A percentile compares a stretch with the other conserved stretches of the same genome.
Conservation (phyloP, 805 yeast species). For the Saccharomycopsis malanga region DNA sequence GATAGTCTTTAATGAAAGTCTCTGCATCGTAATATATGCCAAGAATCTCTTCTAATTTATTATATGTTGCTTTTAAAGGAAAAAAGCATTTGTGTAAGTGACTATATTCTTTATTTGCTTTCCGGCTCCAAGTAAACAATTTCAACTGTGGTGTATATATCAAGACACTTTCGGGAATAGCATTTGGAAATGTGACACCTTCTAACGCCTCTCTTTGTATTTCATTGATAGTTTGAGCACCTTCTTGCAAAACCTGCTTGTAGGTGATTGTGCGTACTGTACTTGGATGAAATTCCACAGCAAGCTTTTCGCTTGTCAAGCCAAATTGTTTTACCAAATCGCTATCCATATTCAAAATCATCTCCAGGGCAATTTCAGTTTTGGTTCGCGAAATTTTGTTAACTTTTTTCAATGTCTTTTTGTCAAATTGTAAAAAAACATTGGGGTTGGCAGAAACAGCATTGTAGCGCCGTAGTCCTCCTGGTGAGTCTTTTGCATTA, state of each 20-base stretch:
- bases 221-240: neutral
- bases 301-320: conserved; percentile 5
- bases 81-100: conserved; percentile 11
- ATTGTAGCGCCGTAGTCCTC: no score
- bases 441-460: no score
- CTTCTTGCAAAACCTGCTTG: conserved; percentile 4
- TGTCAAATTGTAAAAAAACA: conserved; percentile 4
- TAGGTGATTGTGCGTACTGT: neutral
- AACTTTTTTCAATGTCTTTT: conserved; percentile 5
- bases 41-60: neutral
- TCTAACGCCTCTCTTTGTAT: conserved; percentile 1
- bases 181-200: conserved; percentile 1
- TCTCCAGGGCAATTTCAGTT: conserved; percentile 9
- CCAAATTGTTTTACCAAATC: conserved; percentile 11
- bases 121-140: conserved; percentile 15
- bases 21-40: conserved; percentile 17
- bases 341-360: conserved; percentile 11
- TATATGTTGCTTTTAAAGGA: conserved; percentile 6
- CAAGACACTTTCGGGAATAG: neutral
- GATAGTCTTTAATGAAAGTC: conserved; percentile 8
- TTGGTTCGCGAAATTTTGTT: conserved; percentile 12
- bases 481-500: no score
- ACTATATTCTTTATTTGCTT: conserved; percentile 6
- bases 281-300: conserved; percentile 6
- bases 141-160: neutral